A percentile compares a stretch with the other conserved stretches of the same genome.
Evolutionary conservation across 345 rosid genomes (phyloP).

Genomic region (Reutealis trisperma): DNA sequence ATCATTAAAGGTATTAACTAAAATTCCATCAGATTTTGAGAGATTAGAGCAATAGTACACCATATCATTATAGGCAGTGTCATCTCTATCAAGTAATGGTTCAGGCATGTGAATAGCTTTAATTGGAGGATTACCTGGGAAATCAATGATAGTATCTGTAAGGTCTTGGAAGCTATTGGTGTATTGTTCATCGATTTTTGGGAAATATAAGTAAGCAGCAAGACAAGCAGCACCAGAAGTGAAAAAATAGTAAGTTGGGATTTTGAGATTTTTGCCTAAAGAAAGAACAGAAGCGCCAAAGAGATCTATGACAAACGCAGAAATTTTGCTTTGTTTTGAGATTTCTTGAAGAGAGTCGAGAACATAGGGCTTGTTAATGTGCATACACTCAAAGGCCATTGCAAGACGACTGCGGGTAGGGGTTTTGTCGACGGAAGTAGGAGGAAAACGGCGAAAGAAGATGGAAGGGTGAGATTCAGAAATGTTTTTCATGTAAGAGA

Average conservation of each 20-base stretch:
- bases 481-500: constrained; percentile 16
- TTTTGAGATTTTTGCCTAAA: constrained; percentile 1
- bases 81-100: constrained; percentile 28
- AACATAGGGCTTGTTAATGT: constrained; percentile 11
- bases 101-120: constrained; percentile 30
- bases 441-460: constrained; percentile 25
- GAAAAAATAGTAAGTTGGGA: constrained; percentile 32
- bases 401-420: constrained; percentile 11
- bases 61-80: constrained; percentile 20
- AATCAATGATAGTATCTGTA: constrained; percentile 8
- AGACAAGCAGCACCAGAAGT: constrained; percentile 36
- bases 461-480: not conserved
- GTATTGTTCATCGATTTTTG: constrained; percentile 22
- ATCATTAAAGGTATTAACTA: constrained; percentile 32
- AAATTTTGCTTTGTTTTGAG: too few species aligned
- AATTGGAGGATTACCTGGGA: constrained; percentile 36
- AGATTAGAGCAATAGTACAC: constrained; percentile 8
- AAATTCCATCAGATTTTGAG: constrained; percentile 19
- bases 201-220: constrained; percentile 22
- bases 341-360: constrained; percentile 10
- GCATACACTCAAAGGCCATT: constrained; percentile 17
- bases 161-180: constrained; percentile 29
- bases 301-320: too few species aligned
- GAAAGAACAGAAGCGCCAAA: constrained; percentile 6
- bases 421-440: not conserved